Base-by-base conservation (phyloP, 2,329 filamentous ascomycete genomes). In the Scorias spongiosa region DNA sequence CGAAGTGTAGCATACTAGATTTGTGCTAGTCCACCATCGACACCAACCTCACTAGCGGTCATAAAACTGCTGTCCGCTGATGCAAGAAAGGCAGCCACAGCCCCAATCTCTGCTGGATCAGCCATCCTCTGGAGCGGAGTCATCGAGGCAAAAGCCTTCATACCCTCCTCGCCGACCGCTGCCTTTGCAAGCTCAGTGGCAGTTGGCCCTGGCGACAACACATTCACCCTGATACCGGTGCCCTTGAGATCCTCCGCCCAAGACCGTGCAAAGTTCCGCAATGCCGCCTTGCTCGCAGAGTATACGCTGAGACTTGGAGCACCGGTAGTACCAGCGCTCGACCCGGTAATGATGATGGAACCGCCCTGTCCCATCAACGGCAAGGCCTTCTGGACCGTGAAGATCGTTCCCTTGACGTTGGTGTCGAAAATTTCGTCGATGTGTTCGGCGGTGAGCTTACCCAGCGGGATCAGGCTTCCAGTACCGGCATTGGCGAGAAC, bases 391-490 rank as follows among this genome's bases (percentile, higher is more conserved):
- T 44, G 42, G 36, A 44, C 42, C 34, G 42, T 44, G 37, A 44
- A 44, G 7, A 44, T 29, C 7, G 32, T 2, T 29, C 42, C 42
- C 42, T 44, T 44, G 17, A 44, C 42, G 32, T 44, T 44, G 42
- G 42, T 44, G 42, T 44, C 37, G 36, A 37, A 37, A 17, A 45
- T 34, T 30, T 45, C 43, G 40, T 45, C 43, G 29, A 44, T 47
- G 45, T 52, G 50, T 45, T 52, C 50, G 34, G 47, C 47, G 37
- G 50, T 52, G 49, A 52, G 48, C 37, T 51, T 39, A 43, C 50
- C 50, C 37, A 52, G 50, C 43, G 18, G 28, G 29, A 52, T 45
- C 40, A 44, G 49, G 42, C 47, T 50, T 39, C 50, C 50, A 10
- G 43, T 30, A 10, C 50, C 50, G 42, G 48, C 42, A 43, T 52